These are phyloP conservation scores for Litchi chinensis DNA, from an alignment of 345 rosid species.

Conservation along the genomic window DNA sequence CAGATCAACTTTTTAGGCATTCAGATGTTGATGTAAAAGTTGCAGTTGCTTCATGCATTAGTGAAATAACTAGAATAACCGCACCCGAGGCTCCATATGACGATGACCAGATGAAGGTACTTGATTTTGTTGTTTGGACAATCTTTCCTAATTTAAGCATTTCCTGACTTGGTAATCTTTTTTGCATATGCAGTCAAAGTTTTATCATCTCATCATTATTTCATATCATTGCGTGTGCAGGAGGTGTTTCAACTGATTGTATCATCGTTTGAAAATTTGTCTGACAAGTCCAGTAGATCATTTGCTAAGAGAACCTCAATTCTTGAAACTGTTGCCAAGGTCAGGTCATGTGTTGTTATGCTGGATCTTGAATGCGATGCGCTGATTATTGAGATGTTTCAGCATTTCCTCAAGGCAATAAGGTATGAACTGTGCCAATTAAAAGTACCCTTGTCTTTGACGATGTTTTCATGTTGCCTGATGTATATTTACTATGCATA, in stretches of 20 bases:
- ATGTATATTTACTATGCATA: not conserved
- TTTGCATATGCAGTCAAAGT: not conserved
- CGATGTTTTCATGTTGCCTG: not conserved
- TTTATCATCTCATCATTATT: not conserved
- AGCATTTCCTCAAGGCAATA: conserved; percentile 73
- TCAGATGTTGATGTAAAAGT: conserved; percentile 80
- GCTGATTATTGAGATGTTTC: conserved; percentile 88
- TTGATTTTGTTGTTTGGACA: not conserved
- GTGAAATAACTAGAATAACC: conserved; percentile 96
- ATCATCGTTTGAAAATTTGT: conserved; percentile 78
- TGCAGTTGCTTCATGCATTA: conserved; percentile 91
- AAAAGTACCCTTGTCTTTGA: not conserved
- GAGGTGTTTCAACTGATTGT: conserved; percentile 90
- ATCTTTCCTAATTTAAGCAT: not conserved
- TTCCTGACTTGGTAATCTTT: not conserved
- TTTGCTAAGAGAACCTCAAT: conserved; percentile 73
- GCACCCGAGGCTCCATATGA: conserved; percentile 98
- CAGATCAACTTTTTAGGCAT: conserved; percentile 64
- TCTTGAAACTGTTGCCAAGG: conserved; percentile 97
- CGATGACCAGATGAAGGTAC: conserved; percentile 91
- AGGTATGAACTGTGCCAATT: conserved; percentile 49
- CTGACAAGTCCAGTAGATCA: conserved; percentile 69
- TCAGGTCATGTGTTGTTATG: conserved; percentile 95
- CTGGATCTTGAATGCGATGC: conserved; percentile 95
- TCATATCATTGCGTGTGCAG: conserved; percentile 44